phyloP scores from a whole-genome alignment of 345 rosid species.

The Lagerstroemia speciosa region DNA sequence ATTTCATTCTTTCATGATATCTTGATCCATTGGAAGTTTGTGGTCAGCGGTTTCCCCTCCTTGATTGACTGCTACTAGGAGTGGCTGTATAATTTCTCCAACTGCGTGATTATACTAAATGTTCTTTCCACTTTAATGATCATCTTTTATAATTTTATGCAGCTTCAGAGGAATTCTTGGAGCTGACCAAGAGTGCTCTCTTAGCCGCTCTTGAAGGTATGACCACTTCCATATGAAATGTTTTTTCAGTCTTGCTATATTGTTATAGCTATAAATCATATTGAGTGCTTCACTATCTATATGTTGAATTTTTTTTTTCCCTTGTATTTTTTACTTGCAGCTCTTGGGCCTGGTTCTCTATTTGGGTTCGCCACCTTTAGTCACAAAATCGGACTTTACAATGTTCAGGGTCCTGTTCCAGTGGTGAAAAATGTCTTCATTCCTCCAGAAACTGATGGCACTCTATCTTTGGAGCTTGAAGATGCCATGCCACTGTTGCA shows the following conservation, averaged over 20 bases:
- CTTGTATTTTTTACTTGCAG: conserved; percentile 25
- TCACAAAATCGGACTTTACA: conserved; percentile 87
- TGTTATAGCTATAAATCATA: not conserved
- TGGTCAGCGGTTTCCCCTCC: not conserved
- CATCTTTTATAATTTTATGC: conserved; percentile 16
- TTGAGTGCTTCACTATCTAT: not conserved
- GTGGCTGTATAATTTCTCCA: not conserved
- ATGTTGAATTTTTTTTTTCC: not conserved
- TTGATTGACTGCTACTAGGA: not conserved
- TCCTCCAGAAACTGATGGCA: conserved; percentile 60
- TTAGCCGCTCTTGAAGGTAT: conserved; percentile 90
- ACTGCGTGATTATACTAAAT: not conserved
- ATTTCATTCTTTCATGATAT: not conserved
- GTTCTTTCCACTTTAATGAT: not conserved
- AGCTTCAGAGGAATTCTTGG: conserved; percentile 98
- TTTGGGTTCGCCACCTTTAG: conserved; percentile 92
- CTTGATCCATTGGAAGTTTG: not conserved
- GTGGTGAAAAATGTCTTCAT: conserved; percentile 82
- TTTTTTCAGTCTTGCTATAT: conserved; percentile 10
- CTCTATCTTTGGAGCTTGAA: conserved; percentile 64
- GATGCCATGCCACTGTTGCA: conserved; percentile 90
- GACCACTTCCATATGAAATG: conserved; percentile 1
- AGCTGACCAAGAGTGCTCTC: conserved; percentile 88
- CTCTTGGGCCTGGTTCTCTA: conserved; percentile 78
- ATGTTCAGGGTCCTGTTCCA: conserved; percentile 93